Evolutionary conservation across 2,329 filamentous ascomycete genomes (phyloP), one percentile per base, ranked within the genome.

Genomic region (Nemania abortiva): DNA sequence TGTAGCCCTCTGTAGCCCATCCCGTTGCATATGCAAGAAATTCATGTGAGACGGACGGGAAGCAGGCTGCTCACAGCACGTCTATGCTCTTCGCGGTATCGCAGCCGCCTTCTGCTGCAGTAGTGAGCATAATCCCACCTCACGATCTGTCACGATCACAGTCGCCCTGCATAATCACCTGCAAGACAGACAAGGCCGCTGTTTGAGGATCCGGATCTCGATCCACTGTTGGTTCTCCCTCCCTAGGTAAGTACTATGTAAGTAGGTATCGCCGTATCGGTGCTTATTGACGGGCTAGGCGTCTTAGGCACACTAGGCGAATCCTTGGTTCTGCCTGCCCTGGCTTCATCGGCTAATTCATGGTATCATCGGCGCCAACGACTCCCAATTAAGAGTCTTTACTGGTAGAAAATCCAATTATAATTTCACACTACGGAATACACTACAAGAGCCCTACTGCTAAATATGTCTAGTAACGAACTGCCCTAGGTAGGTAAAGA

Each of bases 21-120:
- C 29, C 59, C 63, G 66, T 60, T 71, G 69, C 67, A 71, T 69
- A 71, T 71, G 70, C 70, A 71, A 66, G 67, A 64, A 67, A 70
- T 71, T 63, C 60, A 59, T 57, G 57, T 54, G 56, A 60, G 52
- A 64, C 69, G 61, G 65, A 64, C 69, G 61, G 65, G 62, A 63
- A 55, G 39, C 66, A 60, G 58, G 37, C 29, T 63, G 65, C 29
- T n/a, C 58, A 59, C 37, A 63, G 47, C 53, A 24, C 55, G 57
- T 65, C 56, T 52, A 56, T 53, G 42, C 54, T 65, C 60, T 58
- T 68, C 57, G n/a, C 9, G 64, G 65, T 56, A 68, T 69, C 58
- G 62, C 50, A 50, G 61, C 65, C 57, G 57, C 53, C 52, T 49
- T 56, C 56, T 56, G 39, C 27, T 61, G 62, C 68, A 68, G 56